These are phyloP conservation scores for Termitomyces sp. DNA, from an alignment of 768 basidiomycete species.

Conservation along the genomic window DNA sequence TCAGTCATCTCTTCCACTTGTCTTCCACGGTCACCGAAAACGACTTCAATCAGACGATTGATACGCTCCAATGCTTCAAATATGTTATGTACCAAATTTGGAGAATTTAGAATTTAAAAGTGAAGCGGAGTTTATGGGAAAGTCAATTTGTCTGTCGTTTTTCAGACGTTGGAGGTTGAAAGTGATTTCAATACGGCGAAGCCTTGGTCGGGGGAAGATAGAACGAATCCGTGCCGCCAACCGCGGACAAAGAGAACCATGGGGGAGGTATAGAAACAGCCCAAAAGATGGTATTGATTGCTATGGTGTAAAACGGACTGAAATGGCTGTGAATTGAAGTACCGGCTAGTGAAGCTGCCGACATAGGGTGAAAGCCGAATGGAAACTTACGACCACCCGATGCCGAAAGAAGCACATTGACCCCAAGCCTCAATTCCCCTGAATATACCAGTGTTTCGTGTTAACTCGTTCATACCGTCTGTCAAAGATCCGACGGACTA, in stretches of 20 bases:
- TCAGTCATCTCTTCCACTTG: neutral
- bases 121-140: neutral
- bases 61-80: neutral
- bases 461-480: conserved; percentile 15
- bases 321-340: conserved; percentile 7
- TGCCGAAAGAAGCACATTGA: conserved; percentile 17
- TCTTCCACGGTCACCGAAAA: neutral
- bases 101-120: too few relatives aligned
- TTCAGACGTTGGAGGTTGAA: neutral
- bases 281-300: conserved; percentile 12
- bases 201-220: too few relatives aligned
- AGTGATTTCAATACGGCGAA: neutral
- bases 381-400: conserved; percentile 15
- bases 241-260: conserved; percentile 7
- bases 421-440: conserved; percentile 16
- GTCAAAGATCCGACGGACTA: conserved; percentile 16
- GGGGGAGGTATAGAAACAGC: conserved; percentile 12
- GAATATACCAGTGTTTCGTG: conserved; percentile 16
- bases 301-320: conserved; percentile 12
- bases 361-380: neutral
- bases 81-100: too few relatives aligned
- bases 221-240: conserved; percentile 1
- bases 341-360: neutral
- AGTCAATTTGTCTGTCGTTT: neutral
- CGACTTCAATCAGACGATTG: neutral